Conservation (phyloP, 257 asterid species). For the Nicotiana paniculata region DNA sequence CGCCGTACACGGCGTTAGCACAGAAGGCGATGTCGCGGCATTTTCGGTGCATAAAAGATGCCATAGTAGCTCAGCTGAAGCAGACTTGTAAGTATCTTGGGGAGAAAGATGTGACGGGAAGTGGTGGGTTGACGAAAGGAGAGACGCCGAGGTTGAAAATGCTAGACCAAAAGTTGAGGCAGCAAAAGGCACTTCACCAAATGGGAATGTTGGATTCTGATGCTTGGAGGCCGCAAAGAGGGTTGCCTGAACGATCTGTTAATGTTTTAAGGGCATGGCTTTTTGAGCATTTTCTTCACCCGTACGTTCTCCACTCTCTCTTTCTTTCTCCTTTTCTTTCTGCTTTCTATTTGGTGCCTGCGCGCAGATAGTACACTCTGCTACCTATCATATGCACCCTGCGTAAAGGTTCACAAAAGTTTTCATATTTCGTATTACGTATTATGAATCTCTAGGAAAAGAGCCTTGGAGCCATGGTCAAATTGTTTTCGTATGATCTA, state of each 20-base stretch:
- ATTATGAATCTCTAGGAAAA: not conserved
- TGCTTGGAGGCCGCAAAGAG: slow-evolving; percentile 83
- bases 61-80: slow-evolving; percentile 47
- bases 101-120: slow-evolving; percentile 38
- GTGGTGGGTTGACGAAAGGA: slow-evolving; percentile 51
- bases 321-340: not conserved
- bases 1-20: slow-evolving; percentile 57
- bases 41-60: slow-evolving; percentile 70
- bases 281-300: slow-evolving; percentile 79
- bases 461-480: too few species aligned
- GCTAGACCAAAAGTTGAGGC: slow-evolving; percentile 60
- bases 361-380: not conserved
- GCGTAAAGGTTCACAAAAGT: not conserved
- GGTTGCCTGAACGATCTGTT: slow-evolving; percentile 74
- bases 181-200: slow-evolving; percentile 51
- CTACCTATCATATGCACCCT: not conserved
- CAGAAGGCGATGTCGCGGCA: slow-evolving; percentile 80
- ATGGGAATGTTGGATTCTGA: slow-evolving; percentile 60
- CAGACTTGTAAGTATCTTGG: slow-evolving; percentile 53
- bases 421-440: not conserved
- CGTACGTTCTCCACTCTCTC: slow-evolving; percentile 34
- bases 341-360: not conserved
- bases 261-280: slow-evolving; percentile 71
- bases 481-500: too few species aligned
- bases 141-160: slow-evolving; percentile 66